Conservation (phyloP, 2,329 filamentous ascomycete genomes). For the Trichoderma brevicompactum region DNA sequence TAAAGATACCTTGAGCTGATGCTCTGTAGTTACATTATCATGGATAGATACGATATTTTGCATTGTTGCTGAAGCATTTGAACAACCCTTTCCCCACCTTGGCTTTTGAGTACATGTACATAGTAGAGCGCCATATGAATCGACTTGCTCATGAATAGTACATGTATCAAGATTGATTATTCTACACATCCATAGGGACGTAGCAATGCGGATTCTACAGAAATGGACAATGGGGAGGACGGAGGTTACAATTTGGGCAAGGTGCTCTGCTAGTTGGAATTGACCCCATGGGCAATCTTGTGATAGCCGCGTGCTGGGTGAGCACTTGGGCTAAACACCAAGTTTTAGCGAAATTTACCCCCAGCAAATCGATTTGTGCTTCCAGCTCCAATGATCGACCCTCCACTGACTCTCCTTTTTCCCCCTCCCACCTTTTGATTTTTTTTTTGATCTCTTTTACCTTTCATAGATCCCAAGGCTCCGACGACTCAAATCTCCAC, state of each 20-base stretch:
- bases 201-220: neutral
- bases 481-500: neutral
- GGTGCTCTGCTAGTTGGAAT: conserved; percentile 9
- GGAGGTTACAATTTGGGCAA: conserved; percentile 16
- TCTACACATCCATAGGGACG: neutral
- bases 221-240: neutral
- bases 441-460: neutral
- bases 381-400: conserved; percentile 26
- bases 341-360: conserved; percentile 35
- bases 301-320: conserved; percentile 6
- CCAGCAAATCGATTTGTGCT: conserved; percentile 2
- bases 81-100: neutral
- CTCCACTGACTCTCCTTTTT: conserved; percentile 16
- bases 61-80: neutral
- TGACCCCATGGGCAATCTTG: conserved; percentile 17
- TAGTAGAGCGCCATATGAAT: neutral
- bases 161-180: neutral
- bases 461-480: neutral
- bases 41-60: neutral
- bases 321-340: conserved; percentile 13
- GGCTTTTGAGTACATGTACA: neutral
- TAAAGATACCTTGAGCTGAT: conserved; percentile 27
- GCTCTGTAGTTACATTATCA: conserved; percentile 17
- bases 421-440: conserved; percentile 25
- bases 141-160: neutral